phyloP scores from a whole-genome alignment of 192 early-diverging fungal genomes.

The Backusella luteola region DNA sequence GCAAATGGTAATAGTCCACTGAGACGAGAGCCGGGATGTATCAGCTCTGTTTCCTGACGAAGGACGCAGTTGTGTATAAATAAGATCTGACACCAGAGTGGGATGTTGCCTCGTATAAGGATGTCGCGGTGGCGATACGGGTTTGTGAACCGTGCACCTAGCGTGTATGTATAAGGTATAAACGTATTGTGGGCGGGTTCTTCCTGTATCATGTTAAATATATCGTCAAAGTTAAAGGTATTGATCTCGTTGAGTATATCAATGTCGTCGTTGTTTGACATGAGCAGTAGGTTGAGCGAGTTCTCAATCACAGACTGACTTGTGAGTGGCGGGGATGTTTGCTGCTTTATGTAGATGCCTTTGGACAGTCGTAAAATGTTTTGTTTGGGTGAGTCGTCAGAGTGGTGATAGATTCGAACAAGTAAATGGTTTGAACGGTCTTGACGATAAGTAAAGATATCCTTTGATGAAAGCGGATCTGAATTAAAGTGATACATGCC shows the following conservation, averaged over 20 bases:
- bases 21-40: background rate
- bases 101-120: background rate
- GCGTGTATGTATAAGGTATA: background rate
- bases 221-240: background rate
- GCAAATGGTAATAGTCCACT: slow-evolving; percentile 6
- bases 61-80: background rate
- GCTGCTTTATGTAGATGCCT: background rate
- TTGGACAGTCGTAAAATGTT: background rate
- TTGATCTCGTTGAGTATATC: background rate
- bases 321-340: background rate
- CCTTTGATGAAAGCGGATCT: background rate
- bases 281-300: background rate
- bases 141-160: background rate
- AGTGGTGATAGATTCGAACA: background rate
- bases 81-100: slow-evolving; percentile 11
- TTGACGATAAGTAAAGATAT: background rate
- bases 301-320: background rate
- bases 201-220: slow-evolving; percentile 14
- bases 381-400: background rate
- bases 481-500: background rate
- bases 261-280: background rate
- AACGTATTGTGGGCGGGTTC: background rate
- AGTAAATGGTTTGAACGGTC: background rate
- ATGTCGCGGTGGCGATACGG: background rate
- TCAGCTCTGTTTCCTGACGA: background rate